These are phyloP conservation scores for Globisporangium parvum DNA, from an alignment of 352 stramenopile genomes.

Conservation along the genomic window DNA sequence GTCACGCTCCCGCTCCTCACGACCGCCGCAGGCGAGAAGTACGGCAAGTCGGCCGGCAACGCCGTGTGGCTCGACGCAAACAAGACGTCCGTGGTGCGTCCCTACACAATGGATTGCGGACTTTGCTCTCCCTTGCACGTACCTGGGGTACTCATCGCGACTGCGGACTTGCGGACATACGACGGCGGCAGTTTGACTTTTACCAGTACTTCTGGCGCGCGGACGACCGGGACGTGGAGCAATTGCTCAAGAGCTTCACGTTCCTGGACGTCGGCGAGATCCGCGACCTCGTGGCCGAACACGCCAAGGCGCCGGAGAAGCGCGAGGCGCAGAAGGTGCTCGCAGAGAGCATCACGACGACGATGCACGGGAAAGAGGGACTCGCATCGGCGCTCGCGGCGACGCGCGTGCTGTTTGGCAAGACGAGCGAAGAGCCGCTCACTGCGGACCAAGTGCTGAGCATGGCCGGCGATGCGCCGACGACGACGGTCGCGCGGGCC, in stretches of 20 bases:
- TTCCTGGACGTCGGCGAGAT: constrained; percentile 94
- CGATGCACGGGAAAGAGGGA: constrained; percentile 92
- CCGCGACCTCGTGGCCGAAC: constrained; percentile 73
- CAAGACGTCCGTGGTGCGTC: constrained; percentile 92
- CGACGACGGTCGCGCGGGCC: constrained; percentile 25
- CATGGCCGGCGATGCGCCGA: constrained; percentile 62
- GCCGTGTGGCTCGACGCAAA: constrained; percentile 96
- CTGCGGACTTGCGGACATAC: background rate
- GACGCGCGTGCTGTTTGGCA: constrained; percentile 67
- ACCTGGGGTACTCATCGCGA: no score
- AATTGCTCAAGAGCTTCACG: constrained; percentile 97
- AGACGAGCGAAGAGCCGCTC: constrained; percentile 35
- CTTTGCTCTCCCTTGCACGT: no score
- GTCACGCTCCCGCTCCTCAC: constrained; percentile 97
- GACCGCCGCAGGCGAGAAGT: constrained; percentile 97
- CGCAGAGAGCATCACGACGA: constrained; percentile 80
- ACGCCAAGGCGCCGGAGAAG: constrained; percentile 76
- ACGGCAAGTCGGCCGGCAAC: constrained; percentile 98
- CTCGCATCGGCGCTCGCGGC: constrained; percentile 50
- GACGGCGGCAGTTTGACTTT: constrained; percentile 74
- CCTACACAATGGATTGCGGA: constrained; percentile 1
- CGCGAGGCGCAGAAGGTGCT: constrained; percentile 64
- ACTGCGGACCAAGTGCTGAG: constrained; percentile 59
- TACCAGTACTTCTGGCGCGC: constrained; percentile 91
- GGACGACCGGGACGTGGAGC: constrained; percentile 90